phyloP scores from a whole-genome alignment of 441 rosid species.

The Syzygium malaccense region DNA sequence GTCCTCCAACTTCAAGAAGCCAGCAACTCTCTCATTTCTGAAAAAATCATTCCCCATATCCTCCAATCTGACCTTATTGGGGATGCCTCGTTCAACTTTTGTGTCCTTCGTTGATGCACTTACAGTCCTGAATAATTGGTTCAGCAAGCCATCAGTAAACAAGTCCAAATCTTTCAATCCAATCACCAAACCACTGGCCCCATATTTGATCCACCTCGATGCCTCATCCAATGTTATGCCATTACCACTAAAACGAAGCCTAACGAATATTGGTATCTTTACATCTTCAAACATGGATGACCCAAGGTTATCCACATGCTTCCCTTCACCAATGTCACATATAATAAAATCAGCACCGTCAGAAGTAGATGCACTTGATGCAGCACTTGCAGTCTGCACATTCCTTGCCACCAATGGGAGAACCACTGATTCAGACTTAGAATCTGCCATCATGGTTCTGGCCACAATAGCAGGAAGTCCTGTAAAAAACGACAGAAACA shows the following conservation, averaged over 20 bases:
- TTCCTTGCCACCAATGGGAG: conserved; percentile 85
- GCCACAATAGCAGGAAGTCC: conserved; percentile 93
- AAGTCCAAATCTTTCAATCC: conserved; percentile 61
- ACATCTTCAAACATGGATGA: conserved; percentile 41
- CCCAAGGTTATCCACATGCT: conserved; percentile 18
- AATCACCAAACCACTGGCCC: conserved; percentile 77
- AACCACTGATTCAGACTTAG: conserved; percentile 56
- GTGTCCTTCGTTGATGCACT: conserved; percentile 14
- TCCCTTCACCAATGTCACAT: conserved; percentile 27
- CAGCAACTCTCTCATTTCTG: conserved; percentile 25
- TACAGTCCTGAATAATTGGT: conserved; percentile 30
- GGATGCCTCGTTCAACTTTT: conserved; percentile 16
- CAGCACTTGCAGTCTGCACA: conserved; percentile 56
- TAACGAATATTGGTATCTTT: conserved; percentile 56
- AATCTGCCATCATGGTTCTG: conserved; percentile 73
- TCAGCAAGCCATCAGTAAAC: conserved; percentile 40
- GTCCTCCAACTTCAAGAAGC: conserved; percentile 61
- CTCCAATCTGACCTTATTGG: conserved; percentile 4
- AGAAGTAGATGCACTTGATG: conserved; percentile 54
- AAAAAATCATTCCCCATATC: conserved; percentile 17
- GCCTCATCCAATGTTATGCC: conserved; percentile 18
- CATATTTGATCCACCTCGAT: conserved; percentile 32
- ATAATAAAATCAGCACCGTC: conserved; percentile 97
- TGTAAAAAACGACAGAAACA: conserved; percentile 15
- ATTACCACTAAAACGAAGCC: conserved; percentile 14